phyloP scores from a whole-genome alignment of 228 moss, liverwort and hornwort species.

The Sphagnum magellanicum region DNA sequence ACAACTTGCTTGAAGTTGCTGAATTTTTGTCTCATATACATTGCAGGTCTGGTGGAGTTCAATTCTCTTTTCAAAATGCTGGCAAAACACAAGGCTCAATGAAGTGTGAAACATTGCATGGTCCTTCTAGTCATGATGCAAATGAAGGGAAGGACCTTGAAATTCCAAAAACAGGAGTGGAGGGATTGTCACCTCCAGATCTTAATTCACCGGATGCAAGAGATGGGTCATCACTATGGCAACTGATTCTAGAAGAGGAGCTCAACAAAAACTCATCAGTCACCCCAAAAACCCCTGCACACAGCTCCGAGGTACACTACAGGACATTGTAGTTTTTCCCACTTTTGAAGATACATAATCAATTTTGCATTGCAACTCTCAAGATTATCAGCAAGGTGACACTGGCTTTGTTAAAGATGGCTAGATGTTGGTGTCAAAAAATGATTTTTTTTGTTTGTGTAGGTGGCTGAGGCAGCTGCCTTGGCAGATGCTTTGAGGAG shows the following conservation, averaged over 20 bases:
- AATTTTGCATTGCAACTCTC: not conserved
- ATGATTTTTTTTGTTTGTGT: not conserved
- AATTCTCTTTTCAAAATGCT: conserved; percentile 45
- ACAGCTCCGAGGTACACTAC: conserved; percentile 12
- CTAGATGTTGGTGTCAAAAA: not conserved
- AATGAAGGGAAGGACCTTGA: too few species aligned
- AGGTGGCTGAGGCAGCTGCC: conserved; percentile 39
- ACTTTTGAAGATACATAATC: not conserved
- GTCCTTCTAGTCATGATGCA: too few species aligned
- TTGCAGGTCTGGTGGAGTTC: conserved; percentile 41
- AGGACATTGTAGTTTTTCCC: too few species aligned
- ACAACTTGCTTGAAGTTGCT: not conserved
- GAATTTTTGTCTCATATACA: not conserved
- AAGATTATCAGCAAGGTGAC: too few species aligned
- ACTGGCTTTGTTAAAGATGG: not conserved
- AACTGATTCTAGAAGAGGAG: conserved; percentile 17
- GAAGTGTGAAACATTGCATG: conserved; percentile 17
- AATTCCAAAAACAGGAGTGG: too few species aligned
- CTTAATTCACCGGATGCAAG: not conserved
- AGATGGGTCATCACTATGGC: conserved; percentile 17
- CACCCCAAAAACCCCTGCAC: conserved; percentile 4
- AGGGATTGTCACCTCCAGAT: too few species aligned
- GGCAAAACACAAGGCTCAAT: conserved; percentile 17
- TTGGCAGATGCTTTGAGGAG: conserved; percentile 67
- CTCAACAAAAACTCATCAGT: conserved; percentile 1